A percentile compares a stretch with the other conserved stretches of the same genome.
Conservation (phyloP, 2,329 filamentous ascomycete genomes). For the Rasamsonia emersonii region DNA sequence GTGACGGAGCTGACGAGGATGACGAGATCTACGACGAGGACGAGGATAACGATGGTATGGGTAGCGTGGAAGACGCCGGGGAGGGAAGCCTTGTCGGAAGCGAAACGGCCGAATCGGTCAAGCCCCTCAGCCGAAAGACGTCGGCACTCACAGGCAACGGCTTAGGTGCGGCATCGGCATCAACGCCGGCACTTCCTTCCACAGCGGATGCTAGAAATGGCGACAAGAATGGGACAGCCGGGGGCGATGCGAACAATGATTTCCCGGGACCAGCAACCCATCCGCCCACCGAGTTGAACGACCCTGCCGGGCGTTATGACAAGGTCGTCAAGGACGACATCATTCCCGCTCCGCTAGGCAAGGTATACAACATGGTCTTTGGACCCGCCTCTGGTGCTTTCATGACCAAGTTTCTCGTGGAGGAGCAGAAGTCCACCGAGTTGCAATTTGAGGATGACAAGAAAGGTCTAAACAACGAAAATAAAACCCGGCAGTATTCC, state of each 20-base stretch:
- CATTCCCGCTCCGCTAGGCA: constrained; percentile 79
- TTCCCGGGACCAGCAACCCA: constrained; percentile 82
- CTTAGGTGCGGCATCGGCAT: constrained; percentile 26
- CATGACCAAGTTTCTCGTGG: constrained; percentile 77
- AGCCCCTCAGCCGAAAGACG: constrained; percentile 59
- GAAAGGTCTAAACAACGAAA: constrained; percentile 65
- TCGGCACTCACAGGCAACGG: constrained; percentile 45
- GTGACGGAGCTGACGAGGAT: constrained; percentile 68
- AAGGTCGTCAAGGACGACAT: constrained; percentile 76
- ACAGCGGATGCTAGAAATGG: constrained; percentile 34
- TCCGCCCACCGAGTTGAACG: constrained; percentile 74
- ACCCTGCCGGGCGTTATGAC: constrained; percentile 71
- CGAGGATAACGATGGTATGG: constrained; percentile 45
- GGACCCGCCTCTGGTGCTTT: constrained; percentile 70
- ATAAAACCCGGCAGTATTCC: constrained; percentile 63
- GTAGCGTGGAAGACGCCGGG: constrained; percentile 51
- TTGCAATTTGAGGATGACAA: constrained; percentile 75
- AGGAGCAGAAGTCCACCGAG: constrained; percentile 85
- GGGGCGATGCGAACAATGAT: constrained; percentile 40
- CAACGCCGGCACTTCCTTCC: constrained; percentile 23
- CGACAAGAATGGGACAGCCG: constrained; percentile 39
- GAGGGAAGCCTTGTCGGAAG: constrained; percentile 47
- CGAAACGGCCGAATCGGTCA: constrained; percentile 38
- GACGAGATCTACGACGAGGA: constrained; percentile 51
- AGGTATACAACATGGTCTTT: constrained; percentile 83